Base-by-base conservation (phyloP, 495 filamentous ascomycete species). In the Elasticomyces elasticus region DNA sequence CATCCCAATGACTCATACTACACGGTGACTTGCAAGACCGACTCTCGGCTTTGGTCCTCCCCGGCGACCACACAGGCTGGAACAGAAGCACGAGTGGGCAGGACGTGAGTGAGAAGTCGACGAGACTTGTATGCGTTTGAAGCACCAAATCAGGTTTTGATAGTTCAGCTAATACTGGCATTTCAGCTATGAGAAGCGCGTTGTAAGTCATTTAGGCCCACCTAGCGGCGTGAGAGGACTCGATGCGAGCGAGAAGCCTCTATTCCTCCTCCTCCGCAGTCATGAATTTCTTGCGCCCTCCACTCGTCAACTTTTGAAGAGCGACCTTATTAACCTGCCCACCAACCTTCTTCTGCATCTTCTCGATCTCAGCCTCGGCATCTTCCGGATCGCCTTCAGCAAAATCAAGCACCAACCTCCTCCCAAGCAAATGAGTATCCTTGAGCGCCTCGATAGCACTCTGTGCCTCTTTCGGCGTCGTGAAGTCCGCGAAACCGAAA, bases 401-500 rank as follows among this genome's bases (percentile, higher is more conserved):
- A 69, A 87, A 97, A 66, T 95, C 86, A 47, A 99, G 72, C 26
- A 97, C 87, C 54, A 99, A 73, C 61, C 82, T 80, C 47, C 92
- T 78, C 42, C 92, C 92, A 30, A 97, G 73, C 46, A 99, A 70
- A 84, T 99, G 92, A 17, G 92, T 96, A 67, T 94, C 87, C 67
- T 83, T 83, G 49, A 99, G 76, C 24, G 92, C 84, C 60, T 87
- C 82, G 73, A 96, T 82, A 49, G 92, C 94, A 70, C 87, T 95
- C 70, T 90, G 82, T 40, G 92, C 94, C 71, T 99, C 92, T 60
- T 85, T 83, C 55, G 86, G 78, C 56, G 87, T 96, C 48, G 88
- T 80, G 66, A 97, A 99, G 57, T 97, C 90, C 10, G 89, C 94
- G 72, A 99, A 99, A 28, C 89, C 92, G 66, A 95, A 99, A 37